A percentile compares a stretch with the other conserved stretches of the same genome.
These are phyloP conservation scores for Lavandula angustifolia DNA, from an alignment of 257 asterid species.

Conservation along the genomic window DNA sequence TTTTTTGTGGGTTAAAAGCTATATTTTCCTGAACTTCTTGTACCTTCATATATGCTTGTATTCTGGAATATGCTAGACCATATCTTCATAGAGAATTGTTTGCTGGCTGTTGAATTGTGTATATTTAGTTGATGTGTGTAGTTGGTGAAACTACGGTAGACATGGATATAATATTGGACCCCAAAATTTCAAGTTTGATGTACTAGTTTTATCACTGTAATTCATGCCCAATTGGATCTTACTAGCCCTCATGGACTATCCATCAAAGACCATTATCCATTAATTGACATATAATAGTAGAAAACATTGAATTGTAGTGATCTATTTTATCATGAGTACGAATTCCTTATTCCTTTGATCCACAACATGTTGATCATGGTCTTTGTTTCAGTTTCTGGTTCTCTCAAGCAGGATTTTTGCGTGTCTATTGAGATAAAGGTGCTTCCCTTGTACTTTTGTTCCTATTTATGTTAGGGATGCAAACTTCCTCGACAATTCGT, in stretches of 20 bases:
- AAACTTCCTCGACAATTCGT: slow-evolving; percentile 20
- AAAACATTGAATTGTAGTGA: slow-evolving; percentile 17
- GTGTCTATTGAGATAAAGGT: slow-evolving; percentile 94
- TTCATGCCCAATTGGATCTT: slow-evolving; percentile 3
- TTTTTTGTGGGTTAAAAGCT: slow-evolving; percentile 10
- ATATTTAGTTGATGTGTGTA: slow-evolving; percentile 1
- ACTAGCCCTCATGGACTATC: slow-evolving; percentile 11
- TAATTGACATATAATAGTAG: slow-evolving; percentile 8
- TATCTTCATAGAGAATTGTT: slow-evolving; percentile 18
- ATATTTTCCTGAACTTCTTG: background rate
- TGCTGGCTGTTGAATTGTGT: slow-evolving; percentile 2
- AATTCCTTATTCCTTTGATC: slow-evolving; percentile 15
- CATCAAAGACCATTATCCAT: slow-evolving; percentile 3
- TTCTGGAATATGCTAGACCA: slow-evolving; percentile 1
- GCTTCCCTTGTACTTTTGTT: slow-evolving; percentile 28
- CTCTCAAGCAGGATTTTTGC: slow-evolving; percentile 50
- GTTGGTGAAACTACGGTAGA: background rate
- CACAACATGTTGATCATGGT: slow-evolving; percentile 26
- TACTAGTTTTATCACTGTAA: slow-evolving; percentile 9
- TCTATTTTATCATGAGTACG: slow-evolving; percentile 15
- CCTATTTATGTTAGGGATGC: slow-evolving; percentile 23
- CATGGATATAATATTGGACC: slow-evolving; percentile 2
- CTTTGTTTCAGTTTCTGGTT: slow-evolving; percentile 48
- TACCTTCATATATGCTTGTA: slow-evolving; percentile 21
- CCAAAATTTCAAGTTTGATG: background rate